Percentiles rank a stretch among this genome's conserved stretches.
Conservation (phyloP, 495 filamentous ascomycete genomes). For the Xylaria longipes region DNA sequence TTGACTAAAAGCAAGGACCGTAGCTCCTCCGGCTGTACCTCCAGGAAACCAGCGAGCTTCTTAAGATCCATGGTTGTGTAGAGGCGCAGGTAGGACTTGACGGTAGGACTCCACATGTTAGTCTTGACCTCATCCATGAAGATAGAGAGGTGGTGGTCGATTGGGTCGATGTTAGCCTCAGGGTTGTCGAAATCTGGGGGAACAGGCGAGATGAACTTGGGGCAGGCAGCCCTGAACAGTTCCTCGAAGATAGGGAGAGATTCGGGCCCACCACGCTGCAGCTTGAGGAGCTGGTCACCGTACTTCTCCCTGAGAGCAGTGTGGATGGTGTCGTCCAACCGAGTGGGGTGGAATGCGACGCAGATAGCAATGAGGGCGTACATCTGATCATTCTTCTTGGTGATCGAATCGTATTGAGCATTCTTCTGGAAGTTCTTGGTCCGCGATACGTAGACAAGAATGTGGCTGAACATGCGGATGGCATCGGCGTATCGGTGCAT, state of each 20-base stretch:
- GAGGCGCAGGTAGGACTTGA: slow-evolving; percentile 97
- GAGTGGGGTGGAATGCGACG: slow-evolving; percentile 94
- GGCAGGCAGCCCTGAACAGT: slow-evolving; percentile 92
- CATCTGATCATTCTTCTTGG: slow-evolving; percentile 99
- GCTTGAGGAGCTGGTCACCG: slow-evolving; percentile 91
- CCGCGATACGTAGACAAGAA: slow-evolving; percentile 96
- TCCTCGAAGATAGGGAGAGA: slow-evolving; percentile 96
- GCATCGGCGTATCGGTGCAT: slow-evolving; percentile 98
- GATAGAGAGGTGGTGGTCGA: slow-evolving; percentile 94
- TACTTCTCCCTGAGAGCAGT: slow-evolving; percentile 98
- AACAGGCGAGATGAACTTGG: slow-evolving; percentile 98
- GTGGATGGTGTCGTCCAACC: slow-evolving; percentile 98
- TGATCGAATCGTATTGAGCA: slow-evolving; percentile 95
- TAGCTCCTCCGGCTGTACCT: slow-evolving; percentile 90
- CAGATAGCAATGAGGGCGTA: slow-evolving; percentile 98
- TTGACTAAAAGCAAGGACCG: slow-evolving; percentile 90
- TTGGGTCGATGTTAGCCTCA: slow-evolving; percentile 90
- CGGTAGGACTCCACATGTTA: slow-evolving; percentile 92
- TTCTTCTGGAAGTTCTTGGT: slow-evolving; percentile 99
- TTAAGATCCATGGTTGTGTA: slow-evolving; percentile 99
- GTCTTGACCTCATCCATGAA: slow-evolving; percentile 99
- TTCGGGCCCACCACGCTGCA: slow-evolving; percentile 95
- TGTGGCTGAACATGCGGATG: slow-evolving; percentile 99
- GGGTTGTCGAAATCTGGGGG: slow-evolving; percentile 97
- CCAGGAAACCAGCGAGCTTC: slow-evolving; percentile 96